Conservation (phyloP, 176 grass and related monocot species). For the Zoysia japonica region DNA sequence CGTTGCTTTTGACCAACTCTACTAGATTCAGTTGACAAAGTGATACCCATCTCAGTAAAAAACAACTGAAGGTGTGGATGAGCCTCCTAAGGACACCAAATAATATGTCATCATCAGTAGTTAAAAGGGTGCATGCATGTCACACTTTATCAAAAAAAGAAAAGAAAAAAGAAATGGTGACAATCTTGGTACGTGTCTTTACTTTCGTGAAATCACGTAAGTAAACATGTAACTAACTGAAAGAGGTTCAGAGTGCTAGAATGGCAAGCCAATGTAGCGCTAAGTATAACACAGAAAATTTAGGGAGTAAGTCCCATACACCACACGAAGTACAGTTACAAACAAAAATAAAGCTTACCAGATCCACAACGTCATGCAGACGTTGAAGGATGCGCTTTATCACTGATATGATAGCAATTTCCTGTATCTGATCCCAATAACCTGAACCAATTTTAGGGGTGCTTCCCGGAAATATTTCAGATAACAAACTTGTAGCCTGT, state of each 20-base stretch:
- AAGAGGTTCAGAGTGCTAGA: conserved; percentile 2
- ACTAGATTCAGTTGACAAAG: conserved; percentile 64
- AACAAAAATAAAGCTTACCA: conserved; percentile 53
- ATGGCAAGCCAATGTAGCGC: conserved; percentile 9
- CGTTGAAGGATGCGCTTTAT: conserved; percentile 72
- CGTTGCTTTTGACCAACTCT: conserved; percentile 95
- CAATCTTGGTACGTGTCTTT: conserved; percentile 10
- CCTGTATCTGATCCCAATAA: conserved; percentile 98
- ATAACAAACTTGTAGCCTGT: conserved; percentile 71
- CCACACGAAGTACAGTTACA: conserved; percentile 27
- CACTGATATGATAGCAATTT: conserved; percentile 80
- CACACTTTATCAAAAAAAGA: conserved; percentile 10
- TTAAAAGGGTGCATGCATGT: conserved; percentile 11
- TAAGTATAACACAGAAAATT: conserved; percentile 32
- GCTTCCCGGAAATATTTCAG: conserved; percentile 79
- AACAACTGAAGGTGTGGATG: conserved; percentile 68
- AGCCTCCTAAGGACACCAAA: conserved; percentile 61
- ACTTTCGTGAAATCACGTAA: conserved; percentile 12
- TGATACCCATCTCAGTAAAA: conserved; percentile 57
- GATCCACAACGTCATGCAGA: conserved; percentile 70
- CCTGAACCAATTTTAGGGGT: conserved; percentile 65
- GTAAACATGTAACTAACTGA: conserved; percentile 32
- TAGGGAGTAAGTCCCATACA: conserved; percentile 16
- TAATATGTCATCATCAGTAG: conserved; percentile 25
- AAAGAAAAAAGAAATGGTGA: background rate